Evolutionary conservation across 768 basidiomycete species (phyloP), one percentile per base, ranked within the genome.

Genomic region (Tubosaeta sp.): DNA sequence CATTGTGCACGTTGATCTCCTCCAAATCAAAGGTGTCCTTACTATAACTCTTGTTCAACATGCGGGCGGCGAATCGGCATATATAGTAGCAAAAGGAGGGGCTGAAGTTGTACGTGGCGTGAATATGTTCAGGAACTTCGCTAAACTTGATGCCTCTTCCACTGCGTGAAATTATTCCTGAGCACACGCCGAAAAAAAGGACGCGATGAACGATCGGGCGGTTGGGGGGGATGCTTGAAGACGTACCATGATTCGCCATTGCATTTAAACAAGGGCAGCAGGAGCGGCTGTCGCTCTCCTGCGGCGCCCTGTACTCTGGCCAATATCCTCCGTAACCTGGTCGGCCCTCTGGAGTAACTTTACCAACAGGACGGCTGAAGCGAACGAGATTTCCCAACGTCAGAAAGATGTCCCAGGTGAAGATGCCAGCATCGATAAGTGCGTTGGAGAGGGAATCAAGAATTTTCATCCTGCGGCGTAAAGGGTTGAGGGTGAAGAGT

Each of bases 191-290:
- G 10, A 19, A 19, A 14, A 27, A 7, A 27, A 39, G 3, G 8
- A 41, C 39, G n/a, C 3, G 6, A 41, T 12, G 22, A 37, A 6
- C 3, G 27, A 32, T 34, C 41, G 25, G 26, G 17, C 1, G 9
- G 7, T 37, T 39, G n/a, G 5, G 9, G 10, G 7, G 1, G 11
- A 26, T 25, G 17, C 31, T 49, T 76, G 76, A 3, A n/a, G 38
- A 14, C 66, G n/a, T 46, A 87, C 88, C 88, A 57, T 91, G 88
- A 62, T 91, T 91, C 4, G 88, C 86, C 79, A 91, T 72, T 0
- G 85, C 82, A 58, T 91, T 90, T 56, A 90, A 67, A 12, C 78
- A 85, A 6, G 87, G 88, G 56, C 88, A 90, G 5, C 82, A 79
- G 58, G 78, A 78, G 11, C 88, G 74, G 61, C 86, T 86, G 56